Base-by-base conservation (phyloP, 257 asterid species). In the Schizonepeta tenuifolia region DNA sequence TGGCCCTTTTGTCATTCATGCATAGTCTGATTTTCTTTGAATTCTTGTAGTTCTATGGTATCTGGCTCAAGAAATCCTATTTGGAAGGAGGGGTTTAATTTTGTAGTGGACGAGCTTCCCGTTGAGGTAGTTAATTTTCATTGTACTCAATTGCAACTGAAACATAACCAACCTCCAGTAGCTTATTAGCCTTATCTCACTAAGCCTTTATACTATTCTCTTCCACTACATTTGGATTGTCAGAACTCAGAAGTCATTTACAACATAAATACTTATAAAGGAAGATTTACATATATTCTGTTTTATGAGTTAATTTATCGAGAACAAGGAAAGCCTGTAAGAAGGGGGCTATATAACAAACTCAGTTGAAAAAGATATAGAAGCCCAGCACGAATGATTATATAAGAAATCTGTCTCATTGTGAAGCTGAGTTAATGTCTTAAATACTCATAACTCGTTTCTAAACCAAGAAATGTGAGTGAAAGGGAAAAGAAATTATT, bases 1-100 rank as follows among this genome's bases (percentile, higher is more conserved):
- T 65, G 47, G 36, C 57, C 41, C 44, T 57, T 47, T 54, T 61
- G 15, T 17, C 14, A 0, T 79, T 58, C 56, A 38, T 79, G 46
- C 61, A 35, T 12, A 50, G 22, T 14, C 73, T 55, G 43, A 63
- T 53, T 57, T 28, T 49, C 64, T 56, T 63, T 74, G 53, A 41
- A 50, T 68, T 80, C 68, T 70, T 84, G 84, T 78, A 94, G 99
- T 83, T 94, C 99, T 76, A 88, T 94, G 97, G 90, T 94, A 80
- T 96, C 97, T 77, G 91, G 96, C 79, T 89, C 99, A 72, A 87
- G 98, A 88, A 94, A 94, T 83, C 99, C 99, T 66, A 82, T 88
- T 83, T 94, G 99, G 99, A 92, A 89, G 73, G 99, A 94, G 83
- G 97, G 90, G 79, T 94, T 91, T 84, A 86, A 90, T 81, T 94